These are phyloP conservation scores for Alternaria sp. DNA, from an alignment of 2,329 filamentous ascomycete genomes.

Conservation along the genomic window DNA sequence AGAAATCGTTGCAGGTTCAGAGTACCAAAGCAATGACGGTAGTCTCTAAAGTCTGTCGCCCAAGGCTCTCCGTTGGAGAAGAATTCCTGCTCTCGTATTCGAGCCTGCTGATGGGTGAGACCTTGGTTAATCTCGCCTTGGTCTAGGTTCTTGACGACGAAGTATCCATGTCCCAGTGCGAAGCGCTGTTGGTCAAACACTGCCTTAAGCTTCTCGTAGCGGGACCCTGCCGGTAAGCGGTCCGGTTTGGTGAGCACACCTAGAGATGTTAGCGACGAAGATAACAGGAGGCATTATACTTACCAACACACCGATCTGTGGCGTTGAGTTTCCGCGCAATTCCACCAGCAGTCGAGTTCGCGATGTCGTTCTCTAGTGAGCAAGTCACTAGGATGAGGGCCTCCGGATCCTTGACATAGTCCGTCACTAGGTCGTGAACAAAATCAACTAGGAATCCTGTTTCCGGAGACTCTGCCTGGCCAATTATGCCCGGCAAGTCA, in stretches of 20 bases:
- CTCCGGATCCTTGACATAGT: slow-evolving; percentile 74
- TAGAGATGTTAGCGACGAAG: slow-evolving; percentile 45
- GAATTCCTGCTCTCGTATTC: slow-evolving; percentile 60
- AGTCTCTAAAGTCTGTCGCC: slow-evolving; percentile 52
- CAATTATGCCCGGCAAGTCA: slow-evolving; percentile 85
- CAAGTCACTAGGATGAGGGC: slow-evolving; percentile 81
- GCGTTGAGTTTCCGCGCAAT: slow-evolving; percentile 54
- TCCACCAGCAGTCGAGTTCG: slow-evolving; percentile 75
- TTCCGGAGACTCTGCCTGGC: slow-evolving; percentile 65
- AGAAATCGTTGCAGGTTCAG: slow-evolving; percentile 59
- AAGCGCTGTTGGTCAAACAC: slow-evolving; percentile 72
- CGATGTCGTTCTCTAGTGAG: slow-evolving; percentile 80
- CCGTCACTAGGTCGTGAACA: slow-evolving; percentile 73
- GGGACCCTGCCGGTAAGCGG: slow-evolving; percentile 64
- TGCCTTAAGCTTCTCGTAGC: slow-evolving; percentile 64
- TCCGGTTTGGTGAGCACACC: slow-evolving; percentile 90
- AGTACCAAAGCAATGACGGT: slow-evolving; percentile 62
- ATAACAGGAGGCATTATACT: not conserved
- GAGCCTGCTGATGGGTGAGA: slow-evolving; percentile 58
- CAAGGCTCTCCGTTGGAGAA: slow-evolving; percentile 59
- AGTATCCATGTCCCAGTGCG: slow-evolving; percentile 77
- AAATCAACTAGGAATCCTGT: slow-evolving; percentile 69
- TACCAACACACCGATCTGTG: slow-evolving; percentile 56
- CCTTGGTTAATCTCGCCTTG: slow-evolving; percentile 59
- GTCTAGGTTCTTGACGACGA: slow-evolving; percentile 73